Evolutionary conservation across 805 yeast genomes (phyloP).

Genomic region (Zygosaccharomyces gambellarensis): DNA sequence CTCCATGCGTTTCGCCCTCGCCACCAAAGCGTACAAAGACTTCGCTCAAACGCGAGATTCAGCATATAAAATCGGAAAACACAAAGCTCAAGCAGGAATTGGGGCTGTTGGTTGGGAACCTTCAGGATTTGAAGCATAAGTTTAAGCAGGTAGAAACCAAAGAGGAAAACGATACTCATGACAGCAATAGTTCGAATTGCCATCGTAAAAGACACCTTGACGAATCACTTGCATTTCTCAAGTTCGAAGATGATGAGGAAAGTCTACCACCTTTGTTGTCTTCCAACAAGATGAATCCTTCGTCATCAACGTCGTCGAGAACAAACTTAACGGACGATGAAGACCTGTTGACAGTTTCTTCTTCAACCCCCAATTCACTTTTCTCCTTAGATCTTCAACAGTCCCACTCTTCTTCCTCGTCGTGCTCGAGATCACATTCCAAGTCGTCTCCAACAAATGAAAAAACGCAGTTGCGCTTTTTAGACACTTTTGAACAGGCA

Average conservation of each 20-base stretch:
- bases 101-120: conserved; percentile 21
- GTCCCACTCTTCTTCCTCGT: conserved; percentile 13
- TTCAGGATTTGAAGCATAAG: conserved; percentile 24
- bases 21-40: conserved; percentile 14
- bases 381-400: conserved; percentile 23
- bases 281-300: conserved; percentile 13
- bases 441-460: conserved; percentile 3
- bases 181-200: not conserved
- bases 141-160: conserved; percentile 7
- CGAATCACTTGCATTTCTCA: conserved; percentile 19
- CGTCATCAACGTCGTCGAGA: conserved; percentile 13
- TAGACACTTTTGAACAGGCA: conserved; percentile 22
- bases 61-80: conserved; percentile 22
- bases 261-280: conserved; percentile 11
- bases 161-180: not conserved
- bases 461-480: conserved; percentile 12
- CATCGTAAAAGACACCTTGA: conserved; percentile 13
- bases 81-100: conserved; percentile 24
- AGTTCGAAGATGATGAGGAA: conserved; percentile 27
- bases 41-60: conserved; percentile 24
- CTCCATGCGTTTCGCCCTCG: conserved; percentile 1
- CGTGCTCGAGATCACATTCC: conserved; percentile 1
- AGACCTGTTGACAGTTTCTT: conserved; percentile 21
- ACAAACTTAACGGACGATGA: conserved; percentile 24
- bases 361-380: conserved; percentile 27